Conservation (phyloP, 2,329 filamentous ascomycete species). For the Botrytis pseudocinerea region DNA sequence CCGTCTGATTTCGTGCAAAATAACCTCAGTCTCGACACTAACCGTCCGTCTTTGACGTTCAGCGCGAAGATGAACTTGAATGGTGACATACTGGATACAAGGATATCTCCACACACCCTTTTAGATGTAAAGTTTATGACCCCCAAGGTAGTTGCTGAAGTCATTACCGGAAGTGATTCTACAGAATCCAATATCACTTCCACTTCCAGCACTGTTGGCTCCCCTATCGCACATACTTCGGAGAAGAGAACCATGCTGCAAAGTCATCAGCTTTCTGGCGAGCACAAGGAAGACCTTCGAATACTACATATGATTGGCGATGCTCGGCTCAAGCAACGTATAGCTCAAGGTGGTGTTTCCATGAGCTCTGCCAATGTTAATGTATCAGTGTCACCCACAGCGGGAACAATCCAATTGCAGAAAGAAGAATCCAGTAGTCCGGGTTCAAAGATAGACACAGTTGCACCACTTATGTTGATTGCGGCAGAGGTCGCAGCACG, state of each 20-base stretch:
- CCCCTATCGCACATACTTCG: constrained; percentile 10
- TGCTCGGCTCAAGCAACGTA: constrained; percentile 35
- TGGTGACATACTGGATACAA: constrained; percentile 56
- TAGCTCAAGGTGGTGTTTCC: constrained; percentile 21
- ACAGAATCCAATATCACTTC: constrained; percentile 23
- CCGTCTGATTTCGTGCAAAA: constrained; percentile 50
- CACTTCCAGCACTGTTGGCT: constrained; percentile 21
- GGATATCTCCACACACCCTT: constrained; percentile 56
- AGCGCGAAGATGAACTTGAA: constrained; percentile 56
- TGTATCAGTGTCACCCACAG: not conserved
- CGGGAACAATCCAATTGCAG: constrained; percentile 5
- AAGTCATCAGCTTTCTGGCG: constrained; percentile 45
- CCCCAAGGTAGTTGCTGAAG: constrained; percentile 49
- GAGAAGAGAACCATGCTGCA: constrained; percentile 48
- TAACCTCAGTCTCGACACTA: constrained; percentile 55
- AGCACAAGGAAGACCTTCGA: constrained; percentile 49
- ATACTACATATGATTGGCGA: constrained; percentile 51
- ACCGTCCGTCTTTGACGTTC: constrained; percentile 59
- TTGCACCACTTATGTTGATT: constrained; percentile 55
- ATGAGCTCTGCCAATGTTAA: constrained; percentile 1
- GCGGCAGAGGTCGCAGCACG: constrained; percentile 61
- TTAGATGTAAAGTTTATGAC: constrained; percentile 58
- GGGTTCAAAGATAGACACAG: constrained; percentile 8
- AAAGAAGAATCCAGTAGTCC: constrained; percentile 5
- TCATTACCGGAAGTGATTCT: constrained; percentile 29